Percentiles rank a stretch among this genome's conserved stretches.
Evolutionary conservation across 2,329 filamentous ascomycete species (phyloP).

Genomic region (Ophiosphaerella narmari): DNA sequence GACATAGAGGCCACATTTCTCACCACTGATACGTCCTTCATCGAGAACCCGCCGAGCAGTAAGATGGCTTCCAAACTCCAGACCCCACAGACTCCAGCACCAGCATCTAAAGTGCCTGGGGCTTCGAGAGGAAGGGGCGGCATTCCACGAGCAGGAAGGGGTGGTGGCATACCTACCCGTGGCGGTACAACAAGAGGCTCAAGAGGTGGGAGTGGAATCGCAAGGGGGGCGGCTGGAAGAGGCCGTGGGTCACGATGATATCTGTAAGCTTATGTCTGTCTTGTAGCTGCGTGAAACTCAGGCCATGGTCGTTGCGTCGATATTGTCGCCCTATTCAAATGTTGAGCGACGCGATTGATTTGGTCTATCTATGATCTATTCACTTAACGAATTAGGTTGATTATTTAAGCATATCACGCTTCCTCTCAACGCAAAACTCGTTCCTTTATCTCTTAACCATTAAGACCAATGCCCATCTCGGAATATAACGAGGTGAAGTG

Average conservation of each 20-base stretch:
- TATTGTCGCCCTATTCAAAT: too few relatives aligned
- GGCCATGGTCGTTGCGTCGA: too few relatives aligned
- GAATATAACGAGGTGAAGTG: constrained; percentile 11
- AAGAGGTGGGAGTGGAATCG: constrained; percentile 45
- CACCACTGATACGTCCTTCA: constrained; percentile 90
- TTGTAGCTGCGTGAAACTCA: too few relatives aligned
- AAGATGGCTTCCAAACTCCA: constrained; percentile 52
- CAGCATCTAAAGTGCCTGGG: constrained; percentile 23
- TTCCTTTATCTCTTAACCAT: constrained; percentile 6
- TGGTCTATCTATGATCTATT: neutral
- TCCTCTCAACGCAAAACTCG: neutral
- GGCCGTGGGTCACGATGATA: constrained; percentile 35
- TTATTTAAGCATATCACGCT: too few relatives aligned
- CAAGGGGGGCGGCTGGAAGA: constrained; percentile 39
- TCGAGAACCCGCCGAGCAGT: constrained; percentile 75
- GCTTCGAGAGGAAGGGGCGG: constrained; percentile 36
- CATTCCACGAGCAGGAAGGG: constrained; percentile 40
- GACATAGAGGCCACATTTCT: constrained; percentile 83
- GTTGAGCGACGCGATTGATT: neutral
- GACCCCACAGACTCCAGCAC: constrained; percentile 42
- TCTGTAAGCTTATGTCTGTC: neutral
- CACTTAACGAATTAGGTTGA: neutral
- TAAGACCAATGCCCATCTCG: constrained; percentile 11
- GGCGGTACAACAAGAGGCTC: constrained; percentile 36
- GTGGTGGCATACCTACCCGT: constrained; percentile 42